Conservation (phyloP, 345 rosid genomes). For the Melaleuca quinquenervia region DNA sequence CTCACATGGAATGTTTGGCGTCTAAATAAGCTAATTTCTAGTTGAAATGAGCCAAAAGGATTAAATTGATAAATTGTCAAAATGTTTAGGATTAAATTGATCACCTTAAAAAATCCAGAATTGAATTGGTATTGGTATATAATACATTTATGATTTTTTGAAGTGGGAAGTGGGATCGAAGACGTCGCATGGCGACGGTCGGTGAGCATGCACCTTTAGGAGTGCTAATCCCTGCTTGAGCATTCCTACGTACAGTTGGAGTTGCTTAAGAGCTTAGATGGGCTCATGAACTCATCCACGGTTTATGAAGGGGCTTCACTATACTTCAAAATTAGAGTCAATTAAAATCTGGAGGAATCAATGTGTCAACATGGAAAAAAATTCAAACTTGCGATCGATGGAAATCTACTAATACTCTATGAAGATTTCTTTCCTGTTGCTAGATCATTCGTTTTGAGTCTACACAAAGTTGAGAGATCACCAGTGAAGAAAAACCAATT, state of each 20-base stretch:
- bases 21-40: too few species aligned
- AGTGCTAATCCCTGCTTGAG: constrained; percentile 24
- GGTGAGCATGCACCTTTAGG: constrained; percentile 42
- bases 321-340: background rate
- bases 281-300: background rate
- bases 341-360: background rate
- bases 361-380: background rate
- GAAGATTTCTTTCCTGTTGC: background rate
- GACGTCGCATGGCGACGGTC: constrained; percentile 28
- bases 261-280: background rate
- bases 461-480: background rate
- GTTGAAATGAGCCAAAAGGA: too few species aligned
- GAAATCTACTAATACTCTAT: background rate
- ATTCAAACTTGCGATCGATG: background rate
- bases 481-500: background rate
- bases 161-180: constrained; percentile 15
- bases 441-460: background rate
- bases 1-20: too few species aligned
- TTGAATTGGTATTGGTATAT: too few species aligned
- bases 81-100: too few species aligned
- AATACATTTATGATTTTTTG: too few species aligned
- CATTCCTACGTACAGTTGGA: background rate
- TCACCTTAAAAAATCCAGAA: too few species aligned
- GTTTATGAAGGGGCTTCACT: background rate
- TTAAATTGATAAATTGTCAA: too few species aligned